Conservation (phyloP, 768 basidiomycete genomes). For the Calocera viscosa region DNA sequence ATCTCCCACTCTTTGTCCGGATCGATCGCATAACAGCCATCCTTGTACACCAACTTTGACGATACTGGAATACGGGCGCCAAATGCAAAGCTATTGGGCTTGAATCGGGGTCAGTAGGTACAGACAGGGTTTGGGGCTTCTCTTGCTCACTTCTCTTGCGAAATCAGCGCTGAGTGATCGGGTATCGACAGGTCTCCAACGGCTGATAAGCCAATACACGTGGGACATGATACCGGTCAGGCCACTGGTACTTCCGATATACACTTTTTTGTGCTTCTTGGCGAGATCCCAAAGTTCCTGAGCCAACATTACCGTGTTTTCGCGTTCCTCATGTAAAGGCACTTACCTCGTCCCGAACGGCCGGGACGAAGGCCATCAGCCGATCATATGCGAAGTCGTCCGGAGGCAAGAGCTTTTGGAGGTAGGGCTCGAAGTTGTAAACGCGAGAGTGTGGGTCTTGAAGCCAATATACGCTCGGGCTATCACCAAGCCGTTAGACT, state of each 20-base stretch:
- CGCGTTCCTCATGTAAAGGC: neutral
- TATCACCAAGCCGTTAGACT: constrained; percentile 23
- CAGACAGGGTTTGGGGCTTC: neutral
- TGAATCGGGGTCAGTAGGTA: neutral
- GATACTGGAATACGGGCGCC: constrained; percentile 69
- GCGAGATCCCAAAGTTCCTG: constrained; percentile 59
- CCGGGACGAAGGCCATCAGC: constrained; percentile 57
- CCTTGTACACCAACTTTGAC: constrained; percentile 48
- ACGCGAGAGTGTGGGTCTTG: constrained; percentile 74
- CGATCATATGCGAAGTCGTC: constrained; percentile 77
- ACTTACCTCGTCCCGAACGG: constrained; percentile 60
- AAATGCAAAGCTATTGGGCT: constrained; percentile 57
- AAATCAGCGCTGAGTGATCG: constrained; percentile 50
- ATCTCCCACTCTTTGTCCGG: constrained; percentile 29
- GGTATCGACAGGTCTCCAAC: constrained; percentile 52
- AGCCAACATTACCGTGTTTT: neutral
- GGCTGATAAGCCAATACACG: constrained; percentile 76
- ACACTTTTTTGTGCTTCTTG: constrained; percentile 42
- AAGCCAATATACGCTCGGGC: constrained; percentile 81
- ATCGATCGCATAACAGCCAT: constrained; percentile 47
- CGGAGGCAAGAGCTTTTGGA: constrained; percentile 63
- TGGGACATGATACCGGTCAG: constrained; percentile 72
- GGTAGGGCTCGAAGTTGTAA: constrained; percentile 66
- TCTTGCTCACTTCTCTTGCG: constrained; percentile 39
- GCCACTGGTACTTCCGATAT: constrained; percentile 83